phyloP scores from a whole-genome alignment of 805 yeast species.

The Saturnispora bothae region DNA sequence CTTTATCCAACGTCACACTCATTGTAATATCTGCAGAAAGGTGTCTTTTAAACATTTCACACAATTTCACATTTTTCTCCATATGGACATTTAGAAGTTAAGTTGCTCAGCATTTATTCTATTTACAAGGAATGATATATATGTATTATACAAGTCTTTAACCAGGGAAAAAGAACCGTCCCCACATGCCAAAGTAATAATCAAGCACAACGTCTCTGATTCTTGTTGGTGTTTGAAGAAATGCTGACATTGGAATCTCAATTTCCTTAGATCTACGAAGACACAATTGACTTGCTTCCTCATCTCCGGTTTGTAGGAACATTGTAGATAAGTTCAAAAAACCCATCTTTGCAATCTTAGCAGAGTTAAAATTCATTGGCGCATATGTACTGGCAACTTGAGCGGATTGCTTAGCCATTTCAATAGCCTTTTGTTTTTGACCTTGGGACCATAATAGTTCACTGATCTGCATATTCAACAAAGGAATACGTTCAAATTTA shows the following conservation, averaged over 20 bases:
- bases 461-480: conserved; percentile 32
- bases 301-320: conserved; percentile 24
- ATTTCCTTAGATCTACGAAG: conserved; percentile 18
- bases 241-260: conserved; percentile 25
- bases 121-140: no score
- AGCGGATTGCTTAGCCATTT: conserved; percentile 31
- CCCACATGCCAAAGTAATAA: conserved; percentile 29
- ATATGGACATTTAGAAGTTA: no score
- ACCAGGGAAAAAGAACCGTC: conserved; percentile 26
- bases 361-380: conserved; percentile 26
- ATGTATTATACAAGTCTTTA: not conserved
- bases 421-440: conserved; percentile 26
- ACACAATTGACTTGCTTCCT: conserved; percentile 21
- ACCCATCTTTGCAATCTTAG: conserved; percentile 30
- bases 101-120: no score
- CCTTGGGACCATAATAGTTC: conserved; percentile 32
- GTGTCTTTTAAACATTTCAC: no score
- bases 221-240: conserved; percentile 13
- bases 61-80: no score
- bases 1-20: conserved; percentile 11
- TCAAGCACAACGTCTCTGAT: conserved; percentile 26
- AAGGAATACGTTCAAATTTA: conserved; percentile 25
- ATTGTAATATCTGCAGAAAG: no score
- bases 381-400: conserved; percentile 24
- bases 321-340: conserved; percentile 27